Evolutionary conservation across 148 eudicot genomes (phyloP).

Genomic region (Chenopodium album): DNA sequence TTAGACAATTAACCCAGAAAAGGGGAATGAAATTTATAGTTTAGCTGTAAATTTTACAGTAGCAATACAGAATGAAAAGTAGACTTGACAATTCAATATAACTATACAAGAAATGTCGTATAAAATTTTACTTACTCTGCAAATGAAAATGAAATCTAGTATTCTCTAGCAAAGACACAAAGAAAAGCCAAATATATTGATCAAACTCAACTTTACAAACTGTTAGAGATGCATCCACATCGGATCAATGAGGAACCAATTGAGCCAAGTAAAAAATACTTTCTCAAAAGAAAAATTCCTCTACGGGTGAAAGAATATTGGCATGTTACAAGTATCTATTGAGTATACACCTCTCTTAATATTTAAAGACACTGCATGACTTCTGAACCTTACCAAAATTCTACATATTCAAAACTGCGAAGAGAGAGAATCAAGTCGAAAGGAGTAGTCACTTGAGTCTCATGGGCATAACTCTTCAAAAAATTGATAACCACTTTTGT

Average conservation of each 20-base stretch:
- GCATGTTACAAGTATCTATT: conserved; percentile 24
- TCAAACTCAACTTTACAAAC: conserved; percentile 24
- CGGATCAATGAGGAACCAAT: not conserved
- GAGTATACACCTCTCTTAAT: conserved; percentile 26
- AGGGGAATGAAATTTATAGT: conserved; percentile 1
- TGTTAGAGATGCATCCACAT: conserved; percentile 17
- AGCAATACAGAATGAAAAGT: not conserved
- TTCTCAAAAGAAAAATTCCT: conserved; percentile 17
- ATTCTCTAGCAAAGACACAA: not conserved
- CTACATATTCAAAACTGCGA: conserved; percentile 19
- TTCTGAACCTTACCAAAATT: conserved; percentile 24
- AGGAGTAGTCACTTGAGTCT: conserved; percentile 13
- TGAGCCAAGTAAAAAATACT: conserved; percentile 15
- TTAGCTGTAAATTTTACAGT: conserved; percentile 19
- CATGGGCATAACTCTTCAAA: not conserved
- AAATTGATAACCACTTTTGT: not conserved
- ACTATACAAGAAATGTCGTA: not conserved
- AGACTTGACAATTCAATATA: not conserved
- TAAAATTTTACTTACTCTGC: not conserved
- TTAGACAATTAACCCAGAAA: not conserved
- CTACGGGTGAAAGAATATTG: conserved; percentile 9
- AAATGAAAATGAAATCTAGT: not conserved
- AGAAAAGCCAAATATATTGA: conserved; percentile 3
- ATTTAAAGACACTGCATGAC: conserved; percentile 16
- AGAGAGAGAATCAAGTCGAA: conserved; percentile 18